phyloP scores from a whole-genome alignment of 306 rosid species.

The Cucumis cinereus region DNA sequence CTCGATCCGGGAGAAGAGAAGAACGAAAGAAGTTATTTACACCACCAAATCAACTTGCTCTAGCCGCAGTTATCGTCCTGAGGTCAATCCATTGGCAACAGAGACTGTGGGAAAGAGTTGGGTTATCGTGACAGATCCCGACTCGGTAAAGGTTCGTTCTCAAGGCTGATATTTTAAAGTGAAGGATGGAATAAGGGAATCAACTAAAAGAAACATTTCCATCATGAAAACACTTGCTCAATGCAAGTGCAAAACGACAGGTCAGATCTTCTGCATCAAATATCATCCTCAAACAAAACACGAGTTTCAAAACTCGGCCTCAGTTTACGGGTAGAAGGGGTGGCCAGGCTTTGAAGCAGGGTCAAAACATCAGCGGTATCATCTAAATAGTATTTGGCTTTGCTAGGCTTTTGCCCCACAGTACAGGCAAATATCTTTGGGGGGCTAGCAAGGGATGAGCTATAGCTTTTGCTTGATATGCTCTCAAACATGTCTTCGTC shows the following conservation, averaged over 20 bases:
- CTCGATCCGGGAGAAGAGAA: neutral
- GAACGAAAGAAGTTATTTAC: neutral
- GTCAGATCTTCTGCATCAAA: conserved; percentile 12
- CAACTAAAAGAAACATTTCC: neutral
- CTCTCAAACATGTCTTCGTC: conserved; percentile 87
- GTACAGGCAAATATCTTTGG: conserved; percentile 74
- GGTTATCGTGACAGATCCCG: neutral
- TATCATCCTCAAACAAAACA: conserved; percentile 21
- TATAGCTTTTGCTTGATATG: conserved; percentile 33
- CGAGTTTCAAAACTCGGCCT: conserved; percentile 17
- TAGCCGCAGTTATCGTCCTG: neutral
- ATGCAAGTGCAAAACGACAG: neutral
- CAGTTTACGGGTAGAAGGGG: conserved; percentile 21
- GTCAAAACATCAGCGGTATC: conserved; percentile 41
- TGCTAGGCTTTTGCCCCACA: conserved; percentile 78
- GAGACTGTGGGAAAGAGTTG: neutral
- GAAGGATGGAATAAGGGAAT: conserved; percentile 1
- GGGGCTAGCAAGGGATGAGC: conserved; percentile 20
- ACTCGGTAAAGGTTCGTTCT: neutral
- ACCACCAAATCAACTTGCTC: neutral
- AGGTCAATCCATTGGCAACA: neutral
- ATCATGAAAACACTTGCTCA: neutral
- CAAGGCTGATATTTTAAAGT: neutral
- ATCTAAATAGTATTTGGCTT: conserved; percentile 71
- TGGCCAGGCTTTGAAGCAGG: conserved; percentile 42